These are phyloP conservation scores for Syzygium aqueum DNA, from an alignment of 345 rosid genomes.

Conservation along the genomic window DNA sequence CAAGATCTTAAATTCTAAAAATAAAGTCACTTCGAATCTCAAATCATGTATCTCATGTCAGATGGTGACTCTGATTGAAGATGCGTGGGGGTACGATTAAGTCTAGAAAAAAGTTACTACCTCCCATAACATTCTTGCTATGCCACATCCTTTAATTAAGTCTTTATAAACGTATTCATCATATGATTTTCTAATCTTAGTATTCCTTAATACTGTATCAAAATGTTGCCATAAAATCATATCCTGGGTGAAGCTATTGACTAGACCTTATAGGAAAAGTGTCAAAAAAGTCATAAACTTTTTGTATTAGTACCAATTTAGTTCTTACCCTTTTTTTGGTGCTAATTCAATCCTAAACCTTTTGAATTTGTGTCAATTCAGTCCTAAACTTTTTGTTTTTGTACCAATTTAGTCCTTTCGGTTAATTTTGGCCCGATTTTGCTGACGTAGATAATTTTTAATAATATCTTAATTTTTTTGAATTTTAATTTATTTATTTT, in stretches of 20 bases:
- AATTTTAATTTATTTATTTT: no score
- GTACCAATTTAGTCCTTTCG: no score
- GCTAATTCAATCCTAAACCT: no score
- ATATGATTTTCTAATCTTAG: neutral
- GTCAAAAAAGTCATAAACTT: no score
- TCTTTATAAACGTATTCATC: neutral
- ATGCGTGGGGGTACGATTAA: neutral
- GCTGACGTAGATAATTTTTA: no score
- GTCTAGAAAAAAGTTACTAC: neutral
- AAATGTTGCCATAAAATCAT: neutral
- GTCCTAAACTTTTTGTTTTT: no score
- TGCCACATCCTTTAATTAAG: neutral
- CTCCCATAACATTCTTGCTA: neutral
- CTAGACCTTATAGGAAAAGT: no score
- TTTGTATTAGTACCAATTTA: no score
- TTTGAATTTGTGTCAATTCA: no score
- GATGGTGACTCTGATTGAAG: neutral
- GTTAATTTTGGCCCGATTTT: no score
- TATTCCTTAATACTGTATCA: neutral
- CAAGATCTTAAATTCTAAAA: neutral
- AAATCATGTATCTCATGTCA: neutral
- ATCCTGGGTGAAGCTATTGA: neutral
- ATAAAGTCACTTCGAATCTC: neutral
- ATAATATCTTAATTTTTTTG: no score
- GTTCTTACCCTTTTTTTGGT: no score